These are phyloP conservation scores for Talaromyces rugulosus DNA, from an alignment of 2,329 filamentous ascomycete species.

Conservation along the genomic window DNA sequence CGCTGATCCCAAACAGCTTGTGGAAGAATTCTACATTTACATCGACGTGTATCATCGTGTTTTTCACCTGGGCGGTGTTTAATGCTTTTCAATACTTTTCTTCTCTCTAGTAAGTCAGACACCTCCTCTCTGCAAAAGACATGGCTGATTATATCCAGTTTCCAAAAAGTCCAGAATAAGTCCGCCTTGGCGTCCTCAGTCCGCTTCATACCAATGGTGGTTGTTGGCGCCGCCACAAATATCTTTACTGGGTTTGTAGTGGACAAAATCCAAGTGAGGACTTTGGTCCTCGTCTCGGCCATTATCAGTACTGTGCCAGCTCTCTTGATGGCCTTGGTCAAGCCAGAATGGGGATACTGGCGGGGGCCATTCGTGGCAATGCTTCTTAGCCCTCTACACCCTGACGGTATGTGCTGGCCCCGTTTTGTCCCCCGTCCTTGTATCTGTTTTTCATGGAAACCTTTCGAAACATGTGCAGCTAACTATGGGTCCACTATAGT, in stretches of 20 bases:
- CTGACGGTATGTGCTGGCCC: slow-evolving; percentile 28
- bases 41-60: slow-evolving; percentile 26
- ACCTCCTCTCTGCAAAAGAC: not conserved
- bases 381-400: slow-evolving; percentile 40
- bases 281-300: slow-evolving; percentile 35
- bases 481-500: slow-evolving; percentile 21
- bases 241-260: slow-evolving; percentile 44
- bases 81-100: slow-evolving; percentile 23
- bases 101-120: slow-evolving; percentile 13
- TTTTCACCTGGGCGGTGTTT: slow-evolving; percentile 27
- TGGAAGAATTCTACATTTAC: slow-evolving; percentile 29
- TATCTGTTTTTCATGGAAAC: not conserved
- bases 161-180: slow-evolving; percentile 47
- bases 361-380: slow-evolving; percentile 41
- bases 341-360: slow-evolving; percentile 48
- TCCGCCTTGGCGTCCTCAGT: slow-evolving; percentile 43
- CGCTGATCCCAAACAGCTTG: slow-evolving; percentile 30
- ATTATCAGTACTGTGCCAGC: slow-evolving; percentile 33
- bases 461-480: not conserved
- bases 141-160: slow-evolving; percentile 16
- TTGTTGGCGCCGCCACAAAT: slow-evolving; percentile 35
- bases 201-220: slow-evolving; percentile 41
- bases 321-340: slow-evolving; percentile 45
- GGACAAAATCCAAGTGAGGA: slow-evolving; percentile 41
- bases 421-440: not conserved